phyloP scores from a whole-genome alignment of 805 yeast genomes.

The Ogataea haglerorum region DNA sequence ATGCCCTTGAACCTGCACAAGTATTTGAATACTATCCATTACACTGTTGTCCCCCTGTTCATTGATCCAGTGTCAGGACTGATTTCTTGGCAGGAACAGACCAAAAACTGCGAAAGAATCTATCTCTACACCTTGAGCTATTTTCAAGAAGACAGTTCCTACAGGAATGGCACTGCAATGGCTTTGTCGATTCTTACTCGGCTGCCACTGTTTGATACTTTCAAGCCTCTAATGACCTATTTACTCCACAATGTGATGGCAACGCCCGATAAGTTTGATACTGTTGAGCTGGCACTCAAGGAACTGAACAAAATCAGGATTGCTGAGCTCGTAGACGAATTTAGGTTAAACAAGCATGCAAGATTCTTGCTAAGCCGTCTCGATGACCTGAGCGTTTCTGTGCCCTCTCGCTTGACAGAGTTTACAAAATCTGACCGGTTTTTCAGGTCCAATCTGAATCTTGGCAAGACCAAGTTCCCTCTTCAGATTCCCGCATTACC shows the following conservation, averaged over 20 bases:
- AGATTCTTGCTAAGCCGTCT: conserved; percentile 25
- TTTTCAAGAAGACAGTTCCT: conserved; percentile 29
- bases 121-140: conserved; percentile 30
- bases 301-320: conserved; percentile 24
- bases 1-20: conserved; percentile 40
- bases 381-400: conserved; percentile 15
- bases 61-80: conserved; percentile 18
- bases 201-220: conserved; percentile 42
- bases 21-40: conserved; percentile 50
- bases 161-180: conserved; percentile 41
- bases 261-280: conserved; percentile 1
- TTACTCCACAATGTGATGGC: conserved; percentile 42
- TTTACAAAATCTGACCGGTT: conserved; percentile 21
- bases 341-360: conserved; percentile 12
- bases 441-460: conserved; percentile 21
- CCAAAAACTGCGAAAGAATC: conserved; percentile 16
- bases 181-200: conserved; percentile 46
- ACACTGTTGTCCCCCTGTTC: conserved; percentile 53
- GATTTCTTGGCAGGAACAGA: conserved; percentile 17
- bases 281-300: conserved; percentile 13
- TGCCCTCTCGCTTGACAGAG: conserved; percentile 5
- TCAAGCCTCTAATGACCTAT: conserved; percentile 46
- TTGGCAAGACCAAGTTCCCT: conserved; percentile 25
- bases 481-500: conserved; percentile 32
- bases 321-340: conserved; percentile 27